Evolutionary conservation across 2,329 filamentous ascomycete species (phyloP), one percentile per base, ranked within the genome.

Genomic region (Calonectria ilicicola): DNA sequence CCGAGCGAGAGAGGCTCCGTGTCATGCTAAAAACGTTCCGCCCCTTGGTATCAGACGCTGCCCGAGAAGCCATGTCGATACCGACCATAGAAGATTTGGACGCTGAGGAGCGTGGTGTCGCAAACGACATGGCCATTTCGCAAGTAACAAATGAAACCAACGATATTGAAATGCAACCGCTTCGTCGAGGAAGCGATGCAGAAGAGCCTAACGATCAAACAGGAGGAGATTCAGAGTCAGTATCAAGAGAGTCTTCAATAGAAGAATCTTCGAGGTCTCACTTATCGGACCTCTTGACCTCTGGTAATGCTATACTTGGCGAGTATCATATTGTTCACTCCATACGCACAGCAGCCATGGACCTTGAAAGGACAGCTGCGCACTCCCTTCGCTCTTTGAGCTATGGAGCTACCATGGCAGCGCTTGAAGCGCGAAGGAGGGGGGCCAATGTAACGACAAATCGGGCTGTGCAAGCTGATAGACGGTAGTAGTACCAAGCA

Each of bases 1-100:
- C 89, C 56, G 90, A 93, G 78, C 86, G 89, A 73, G 91, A 92
- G 77, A 87, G 86, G 69, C 82, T 93, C 26, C 86, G 88, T 38
- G 86, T 88, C 63, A 82, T 84, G 17, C 83, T 90, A 8, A 85
- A 84, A 67, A 84, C 83, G 44, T 84, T 85, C 75, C 77, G 80
- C 46, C 79, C 82, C 29, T 75, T 84, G 67, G 72, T 82, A 21
- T 81, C 80, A 1, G 80, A 81, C n/a, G 56, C 80, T 32, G 76
- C 76, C 14, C 78, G 75, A 40, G 82, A 82, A 32, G 58, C 77
- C n/a, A 70, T 74, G 26, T 67, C 77, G 40, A 75, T 72, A 17
- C 82, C 82, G 9, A 82, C 82, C 9, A 65, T 82, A 62, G 89
- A 91, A 77, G 88, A 91, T 74, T 80, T 89, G 65, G 90, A 91